Evolutionary conservation across 257 asterid species (phyloP), one percentile per base, ranked within the genome.

Genomic region (Solanum chilense): DNA sequence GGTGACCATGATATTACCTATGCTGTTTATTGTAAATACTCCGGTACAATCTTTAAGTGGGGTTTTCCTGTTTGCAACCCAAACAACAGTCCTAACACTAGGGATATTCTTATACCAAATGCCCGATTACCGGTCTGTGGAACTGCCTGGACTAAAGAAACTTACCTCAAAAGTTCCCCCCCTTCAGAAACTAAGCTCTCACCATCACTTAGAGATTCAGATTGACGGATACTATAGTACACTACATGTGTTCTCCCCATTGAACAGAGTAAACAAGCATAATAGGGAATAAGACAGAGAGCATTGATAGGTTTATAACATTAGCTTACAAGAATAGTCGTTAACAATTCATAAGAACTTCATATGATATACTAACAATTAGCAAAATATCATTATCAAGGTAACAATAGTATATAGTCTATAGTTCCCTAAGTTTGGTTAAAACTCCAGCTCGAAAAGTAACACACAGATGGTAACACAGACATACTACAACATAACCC

Each of bases 151-250:
- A 41, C 44, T 41, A 41, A 41, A 41, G 11, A 41, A 41, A 10
- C 92, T 90, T 18, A 88, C 81, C 81, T 88, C 91, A 77, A 92
- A 92, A 49, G 60, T 88, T 31, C 90, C 89, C 85, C 87, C 93
- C 11, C 42, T n/a, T 75, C 71, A 10, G 90, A 92, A 88, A 87
- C 86, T 81, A 91, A 75, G 16, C 87, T 91, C 45, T 85, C 90
- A 42, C 90, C 89, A 64, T 87, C 91, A 62, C 86, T 78, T 33
- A 91, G 83, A 33, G 90, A 82, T 87, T 90, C 90, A 82, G 87
- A 86, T 41, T 90, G 49, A 42, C 27, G 45, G 20, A 90, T 78
- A 60, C 82, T 62, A 60, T 85, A 71, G 35, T 80, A 86, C 33
- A 47, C 49, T 75, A 88, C 89, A 52, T 77, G 84, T 27, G 80